Evolutionary conservation across 2,329 filamentous ascomycete species (phyloP).

Genomic region (Neonectria magnoliae): DNA sequence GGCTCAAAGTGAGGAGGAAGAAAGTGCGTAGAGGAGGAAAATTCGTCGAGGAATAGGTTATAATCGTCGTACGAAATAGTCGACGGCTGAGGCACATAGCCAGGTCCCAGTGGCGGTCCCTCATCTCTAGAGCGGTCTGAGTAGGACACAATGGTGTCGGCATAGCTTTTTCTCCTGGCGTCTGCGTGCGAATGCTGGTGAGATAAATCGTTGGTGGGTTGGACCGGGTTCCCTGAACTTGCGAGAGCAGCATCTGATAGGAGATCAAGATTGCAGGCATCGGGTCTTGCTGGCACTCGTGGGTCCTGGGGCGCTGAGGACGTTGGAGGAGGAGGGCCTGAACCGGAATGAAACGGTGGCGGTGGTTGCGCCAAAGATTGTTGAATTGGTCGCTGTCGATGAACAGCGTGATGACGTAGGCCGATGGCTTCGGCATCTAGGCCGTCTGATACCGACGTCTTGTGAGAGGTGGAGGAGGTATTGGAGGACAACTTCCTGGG

Average conservation of each 20-base stretch:
- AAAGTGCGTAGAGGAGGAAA: constrained; percentile 63
- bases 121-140: constrained; percentile 61
- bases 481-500: constrained; percentile 63
- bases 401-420: constrained; percentile 48
- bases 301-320: constrained; percentile 57
- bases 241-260: constrained; percentile 69
- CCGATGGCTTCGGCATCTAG: constrained; percentile 59
- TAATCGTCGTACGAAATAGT: constrained; percentile 63
- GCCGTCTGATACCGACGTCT: constrained; percentile 58
- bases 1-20: constrained; percentile 64
- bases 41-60: constrained; percentile 68
- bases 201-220: constrained; percentile 57
- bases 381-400: constrained; percentile 42
- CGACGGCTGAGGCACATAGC: constrained; percentile 45
- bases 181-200: constrained; percentile 54
- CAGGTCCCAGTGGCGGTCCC: constrained; percentile 52
- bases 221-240: constrained; percentile 64
- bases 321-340: constrained; percentile 46
- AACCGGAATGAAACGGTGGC: constrained; percentile 53
- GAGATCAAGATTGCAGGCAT: constrained; percentile 66
- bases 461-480: constrained; percentile 52
- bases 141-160: constrained; percentile 58
- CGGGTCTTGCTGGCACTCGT: constrained; percentile 56
- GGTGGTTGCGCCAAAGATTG: constrained; percentile 39
- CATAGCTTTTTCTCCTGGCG: constrained; percentile 60